Percentiles rank a stretch among this genome's conserved stretches.
Evolutionary conservation across 2,329 filamentous ascomycete species (phyloP).

Genomic region (Colletotrichum spinosum): DNA sequence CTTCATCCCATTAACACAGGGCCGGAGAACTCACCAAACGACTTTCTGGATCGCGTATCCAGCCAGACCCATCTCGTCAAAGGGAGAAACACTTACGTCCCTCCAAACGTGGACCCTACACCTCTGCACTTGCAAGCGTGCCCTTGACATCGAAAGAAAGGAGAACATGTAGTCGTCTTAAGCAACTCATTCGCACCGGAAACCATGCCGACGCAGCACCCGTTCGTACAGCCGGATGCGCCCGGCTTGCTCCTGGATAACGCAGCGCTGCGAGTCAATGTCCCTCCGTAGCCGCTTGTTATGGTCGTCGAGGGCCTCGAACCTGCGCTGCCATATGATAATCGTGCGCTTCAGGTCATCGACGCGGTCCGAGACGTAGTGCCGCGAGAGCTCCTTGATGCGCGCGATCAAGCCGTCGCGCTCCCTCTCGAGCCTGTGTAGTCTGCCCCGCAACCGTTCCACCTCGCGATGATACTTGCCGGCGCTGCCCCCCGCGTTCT

Average conservation of each 20-base stretch:
- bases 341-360: constrained; percentile 48
- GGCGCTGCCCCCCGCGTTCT: constrained; percentile 46
- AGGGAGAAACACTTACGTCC: constrained; percentile 1
- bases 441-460: constrained; percentile 48
- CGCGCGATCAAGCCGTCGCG: constrained; percentile 48
- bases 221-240: constrained; percentile 40
- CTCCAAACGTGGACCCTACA: neutral
- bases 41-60: constrained; percentile 1
- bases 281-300: constrained; percentile 34
- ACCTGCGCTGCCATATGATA: constrained; percentile 47
- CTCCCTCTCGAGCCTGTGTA: constrained; percentile 51
- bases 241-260: constrained; percentile 35
- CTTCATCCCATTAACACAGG: neutral
- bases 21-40: constrained; percentile 7
- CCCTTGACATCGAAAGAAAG: neutral
- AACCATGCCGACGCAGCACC: constrained; percentile 40
- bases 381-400: constrained; percentile 49
- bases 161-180: constrained; percentile 4
- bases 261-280: constrained; percentile 26
- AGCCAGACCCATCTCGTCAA: constrained; percentile 24
- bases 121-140: too few relatives aligned
- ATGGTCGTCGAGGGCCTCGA: constrained; percentile 38
- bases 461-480: constrained; percentile 47
- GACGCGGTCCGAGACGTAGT: constrained; percentile 45
- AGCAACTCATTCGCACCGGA: constrained; percentile 18